Base-by-base conservation (phyloP, 2,329 filamentous ascomycete genomes). In the Myotisia sp. region DNA sequence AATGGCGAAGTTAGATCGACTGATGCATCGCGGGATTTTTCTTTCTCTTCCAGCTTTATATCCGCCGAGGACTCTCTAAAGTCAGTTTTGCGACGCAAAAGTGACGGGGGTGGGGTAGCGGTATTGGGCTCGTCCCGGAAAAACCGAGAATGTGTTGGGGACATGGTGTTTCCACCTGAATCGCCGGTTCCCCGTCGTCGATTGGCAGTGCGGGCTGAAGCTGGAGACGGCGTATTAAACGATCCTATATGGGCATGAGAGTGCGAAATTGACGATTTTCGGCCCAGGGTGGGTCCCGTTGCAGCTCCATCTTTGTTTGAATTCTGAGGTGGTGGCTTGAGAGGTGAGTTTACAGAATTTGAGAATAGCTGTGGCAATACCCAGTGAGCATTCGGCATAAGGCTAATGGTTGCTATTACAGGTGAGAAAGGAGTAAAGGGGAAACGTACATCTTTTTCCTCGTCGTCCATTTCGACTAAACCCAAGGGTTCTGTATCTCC, bases 261-360 rank as follows among this genome's bases (percentile, higher is more conserved):
- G 39, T 65, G 64, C 13, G 86, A 90, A 31, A 93, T 59, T 1
- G 86, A 94, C 10, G 76, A 67, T 60, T 93, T 94, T 37, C 87
- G 80, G 55, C 58, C 69, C 55, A 55, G 69, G 54, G 54, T 68
- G 40, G 56, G 67, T 20, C 47, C 43, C n/a, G 50, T 33, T 33
- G 37, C 43, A 20, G 42, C 37, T 38, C 51, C 55, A 56, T 61
- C 74, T 62, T 82, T 87, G 47, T 64, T 67, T 16, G 63, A 55
- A 41, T 64, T 71, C 50, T 82, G 79, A 20, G 75, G 72, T 13
- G 82, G 81, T 6, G 82, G 79, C 59, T 95, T 95, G 46, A 94
- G 65, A 21, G 85, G 80, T 22, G 90, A 94, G 56, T 95, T 98
- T 52, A 98, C 85, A 43, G 92, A 90, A 33, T 71, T 73, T 33